Evolutionary conservation across 768 basidiomycete species (phyloP).

Genomic region (Podaxis mareebaensis): DNA sequence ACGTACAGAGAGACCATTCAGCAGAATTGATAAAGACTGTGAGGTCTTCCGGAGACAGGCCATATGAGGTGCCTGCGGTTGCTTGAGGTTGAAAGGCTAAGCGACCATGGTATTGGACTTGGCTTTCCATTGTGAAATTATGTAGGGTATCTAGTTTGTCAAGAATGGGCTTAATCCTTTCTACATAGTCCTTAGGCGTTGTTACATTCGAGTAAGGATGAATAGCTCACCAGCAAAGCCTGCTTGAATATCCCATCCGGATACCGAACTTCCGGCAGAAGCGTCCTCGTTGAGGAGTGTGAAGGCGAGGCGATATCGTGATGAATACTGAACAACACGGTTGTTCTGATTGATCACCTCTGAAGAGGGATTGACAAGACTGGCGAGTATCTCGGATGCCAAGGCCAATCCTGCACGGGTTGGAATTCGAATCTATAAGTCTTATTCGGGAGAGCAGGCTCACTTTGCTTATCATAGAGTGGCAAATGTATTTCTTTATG

Average conservation of each 20-base stretch:
- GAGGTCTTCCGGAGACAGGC: conserved; percentile 77
- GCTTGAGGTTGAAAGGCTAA: conserved; percentile 71
- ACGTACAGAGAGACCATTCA: conserved; percentile 88
- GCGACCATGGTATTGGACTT: conserved; percentile 90
- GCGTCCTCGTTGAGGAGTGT: conserved; percentile 91
- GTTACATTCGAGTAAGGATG: not conserved
- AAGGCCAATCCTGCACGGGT: conserved; percentile 29
- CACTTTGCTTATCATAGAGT: conserved; percentile 1
- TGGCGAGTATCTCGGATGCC: conserved; percentile 1
- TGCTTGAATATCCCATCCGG: conserved; percentile 72
- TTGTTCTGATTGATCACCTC: conserved; percentile 5
- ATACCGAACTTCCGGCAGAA: conserved; percentile 55
- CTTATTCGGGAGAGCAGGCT: not conserved
- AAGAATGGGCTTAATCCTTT: conserved; percentile 70
- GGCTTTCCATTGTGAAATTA: conserved; percentile 93
- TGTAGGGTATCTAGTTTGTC: conserved; percentile 64
- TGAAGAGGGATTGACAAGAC: conserved; percentile 4
- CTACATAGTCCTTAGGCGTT: conserved; percentile 8
- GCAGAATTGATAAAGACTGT: conserved; percentile 96
- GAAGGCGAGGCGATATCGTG: conserved; percentile 86
- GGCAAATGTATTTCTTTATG: conserved; percentile 11
- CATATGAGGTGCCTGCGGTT: conserved; percentile 44
- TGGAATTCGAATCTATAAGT: conserved; percentile 36
- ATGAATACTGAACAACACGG: conserved; percentile 73
- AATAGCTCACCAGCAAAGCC: conserved; percentile 61